Percentiles rank a stretch among this genome's conserved stretches.
These are phyloP conservation scores for Tylopilus plumbeoviolaceoides DNA, from an alignment of 768 basidiomycete genomes.

Conservation along the genomic window DNA sequence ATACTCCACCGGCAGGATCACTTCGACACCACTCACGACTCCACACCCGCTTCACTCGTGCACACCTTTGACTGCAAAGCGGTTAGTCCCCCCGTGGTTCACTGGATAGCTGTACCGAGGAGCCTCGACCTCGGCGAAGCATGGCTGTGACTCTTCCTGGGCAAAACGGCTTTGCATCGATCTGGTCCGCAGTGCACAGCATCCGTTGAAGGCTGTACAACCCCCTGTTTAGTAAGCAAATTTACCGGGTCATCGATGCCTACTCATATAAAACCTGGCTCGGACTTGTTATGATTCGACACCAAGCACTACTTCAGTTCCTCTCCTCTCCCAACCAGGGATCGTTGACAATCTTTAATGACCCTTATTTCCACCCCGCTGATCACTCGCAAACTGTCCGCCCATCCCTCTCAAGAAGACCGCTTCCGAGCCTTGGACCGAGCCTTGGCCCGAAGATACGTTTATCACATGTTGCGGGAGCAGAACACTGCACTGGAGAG, in stretches of 20 bases:
- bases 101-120: too few species aligned
- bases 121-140: too few species aligned
- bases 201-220: too few species aligned
- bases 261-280: background rate
- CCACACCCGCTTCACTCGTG: background rate
- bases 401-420: slow-evolving; percentile 21
- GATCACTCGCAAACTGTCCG: slow-evolving; percentile 26
- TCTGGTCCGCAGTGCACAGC: too few species aligned
- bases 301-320: background rate
- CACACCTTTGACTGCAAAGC: too few species aligned
- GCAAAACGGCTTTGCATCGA: too few species aligned
- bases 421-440: slow-evolving; percentile 30
- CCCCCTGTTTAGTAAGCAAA: too few species aligned
- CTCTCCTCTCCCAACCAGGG: background rate
- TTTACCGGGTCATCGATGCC: too few species aligned
- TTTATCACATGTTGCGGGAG: slow-evolving; percentile 21
- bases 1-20: background rate
- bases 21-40: slow-evolving; percentile 3
- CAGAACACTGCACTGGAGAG: slow-evolving; percentile 17
- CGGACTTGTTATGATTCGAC: slow-evolving; percentile 1
- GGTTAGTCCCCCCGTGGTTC: background rate
- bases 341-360: slow-evolving; percentile 13
- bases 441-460: slow-evolving; percentile 29
- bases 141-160: too few species aligned
- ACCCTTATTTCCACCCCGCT: slow-evolving; percentile 17